These are phyloP conservation scores for Phytophthora capsici DNA, from an alignment of 352 stramenopile species.

Conservation along the genomic window DNA sequence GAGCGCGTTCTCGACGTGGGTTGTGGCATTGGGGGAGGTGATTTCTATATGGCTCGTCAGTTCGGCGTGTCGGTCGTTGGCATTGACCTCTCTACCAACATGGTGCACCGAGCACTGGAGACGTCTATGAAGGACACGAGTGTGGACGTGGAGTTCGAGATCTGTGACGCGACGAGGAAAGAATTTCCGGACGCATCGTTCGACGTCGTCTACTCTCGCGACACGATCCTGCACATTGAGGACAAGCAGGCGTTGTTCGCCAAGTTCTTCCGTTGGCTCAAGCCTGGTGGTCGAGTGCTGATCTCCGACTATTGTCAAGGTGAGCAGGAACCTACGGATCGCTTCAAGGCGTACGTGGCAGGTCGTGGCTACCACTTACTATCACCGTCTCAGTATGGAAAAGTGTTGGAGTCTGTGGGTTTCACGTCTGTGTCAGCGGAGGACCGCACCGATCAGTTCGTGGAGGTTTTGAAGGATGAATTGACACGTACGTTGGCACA, in stretches of 20 bases:
- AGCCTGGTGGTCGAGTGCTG: constrained; percentile 63
- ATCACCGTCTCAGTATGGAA: constrained; percentile 65
- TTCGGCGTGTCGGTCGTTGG: constrained; percentile 82
- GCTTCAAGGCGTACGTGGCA: constrained; percentile 67
- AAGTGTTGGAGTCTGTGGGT: constrained; percentile 53
- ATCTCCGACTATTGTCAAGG: constrained; percentile 80
- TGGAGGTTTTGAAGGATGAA: constrained; percentile 69
- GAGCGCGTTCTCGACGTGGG: constrained; percentile 90
- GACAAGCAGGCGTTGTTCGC: constrained; percentile 66
- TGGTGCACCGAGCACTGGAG: constrained; percentile 77
- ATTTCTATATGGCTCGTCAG: constrained; percentile 91
- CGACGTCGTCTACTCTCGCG: constrained; percentile 77
- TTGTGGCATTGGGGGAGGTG: constrained; percentile 91
- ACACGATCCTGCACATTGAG: constrained; percentile 80
- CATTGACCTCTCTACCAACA: constrained; percentile 81
- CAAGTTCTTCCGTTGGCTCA: constrained; percentile 74
- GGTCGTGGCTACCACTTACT: constrained; percentile 73
- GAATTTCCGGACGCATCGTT: constrained; percentile 70
- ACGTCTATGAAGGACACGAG: constrained; percentile 55
- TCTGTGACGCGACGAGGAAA: constrained; percentile 67
- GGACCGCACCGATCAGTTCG: constrained; percentile 75
- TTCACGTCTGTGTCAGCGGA: constrained; percentile 64
- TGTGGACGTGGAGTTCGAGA: constrained; percentile 73
- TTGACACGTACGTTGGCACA: constrained; percentile 57
- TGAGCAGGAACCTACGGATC: constrained; percentile 52